Evolutionary conservation across 108 stramenopile genomes (phyloP), one percentile per base, ranked within the genome.

Genomic region (Schizochytrium sp.): DNA sequence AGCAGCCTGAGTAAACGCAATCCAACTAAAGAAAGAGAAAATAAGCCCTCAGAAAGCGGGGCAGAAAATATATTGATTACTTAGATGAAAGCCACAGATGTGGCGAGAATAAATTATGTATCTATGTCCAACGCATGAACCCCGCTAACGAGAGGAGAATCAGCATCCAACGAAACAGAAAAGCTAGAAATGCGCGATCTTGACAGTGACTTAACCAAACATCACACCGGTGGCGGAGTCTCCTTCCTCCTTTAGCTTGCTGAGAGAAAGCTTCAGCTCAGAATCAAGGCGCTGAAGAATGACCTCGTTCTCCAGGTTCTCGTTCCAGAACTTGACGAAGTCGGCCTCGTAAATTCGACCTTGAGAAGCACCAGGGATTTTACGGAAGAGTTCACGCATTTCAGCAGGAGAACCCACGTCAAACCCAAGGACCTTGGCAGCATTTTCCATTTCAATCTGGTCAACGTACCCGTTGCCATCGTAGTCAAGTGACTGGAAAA

Each of bases 311-410:
- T 49, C 47, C 5, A 83, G 50, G 53, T 83, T 83, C 53, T 46
- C 76, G 2, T 83, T 83, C 50, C 47, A 83, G 53, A 83, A 83
- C 8, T 83, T 13, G 53, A 83, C 28, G 55, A 83, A 83, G 76
- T 83, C 76, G 13, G 49, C 47, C 76, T 83, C 53, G 76, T 83
- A 83, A 13, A 83, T 55, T n/a, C 76, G 76, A n/a, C 76, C 76
- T 10, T 10, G 12, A 5, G 49, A 47, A n/a, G 76, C 47, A n/a
- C 76, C 76, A 10, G 76, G 76, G 28, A 83, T 49, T 53, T 83
- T 83, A 28, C 15, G 15, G 55, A 83, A 83, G 50, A 83, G 53
- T n/a, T 49, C 76, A 28, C 19, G 76, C 47, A 83, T 0, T 3
- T 83, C 76, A 5, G 49, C 76, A 7, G 47, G 76, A 5, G 76